Percentiles rank a stretch among this genome's conserved stretches.
Evolutionary conservation across 345 rosid genomes (phyloP).

Genomic region (Sonneratia caseolaris): DNA sequence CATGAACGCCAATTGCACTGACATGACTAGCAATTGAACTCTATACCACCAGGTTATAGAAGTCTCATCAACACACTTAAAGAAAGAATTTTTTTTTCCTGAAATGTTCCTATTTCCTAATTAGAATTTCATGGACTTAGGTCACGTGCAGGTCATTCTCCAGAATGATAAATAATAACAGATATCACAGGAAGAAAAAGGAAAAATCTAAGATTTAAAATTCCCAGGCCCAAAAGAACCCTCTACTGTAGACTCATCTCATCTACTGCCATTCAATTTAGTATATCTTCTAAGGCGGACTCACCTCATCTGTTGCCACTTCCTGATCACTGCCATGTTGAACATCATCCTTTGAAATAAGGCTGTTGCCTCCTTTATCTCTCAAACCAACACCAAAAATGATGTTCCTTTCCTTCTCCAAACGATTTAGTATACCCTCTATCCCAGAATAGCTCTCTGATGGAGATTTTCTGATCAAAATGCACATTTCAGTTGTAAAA

Average conservation of each 20-base stretch:
- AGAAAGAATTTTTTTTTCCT: background rate
- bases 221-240: background rate
- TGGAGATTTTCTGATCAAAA: constrained; percentile 38
- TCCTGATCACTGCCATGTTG: constrained; percentile 25
- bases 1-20: background rate
- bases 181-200: background rate
- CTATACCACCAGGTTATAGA: background rate
- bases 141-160: background rate
- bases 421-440: constrained; percentile 69
- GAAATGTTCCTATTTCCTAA: background rate
- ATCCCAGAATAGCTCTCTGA: constrained; percentile 47
- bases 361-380: constrained; percentile 27
- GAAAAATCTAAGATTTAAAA: background rate
- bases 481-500: constrained; percentile 6
- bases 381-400: constrained; percentile 49
- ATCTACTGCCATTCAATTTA: background rate
- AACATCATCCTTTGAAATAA: constrained; percentile 11
- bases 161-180: no score
- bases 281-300: constrained; percentile 10
- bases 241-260: no score
- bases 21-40: background rate
- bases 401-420: constrained; percentile 75
- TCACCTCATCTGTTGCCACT: constrained; percentile 39
- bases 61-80: background rate
- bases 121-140: background rate